A percentile compares a stretch with the other conserved stretches of the same genome.
These are phyloP conservation scores for Dictyostelium brefeldianum DNA, from an alignment of 78 protist species.

Conservation along the genomic window DNA sequence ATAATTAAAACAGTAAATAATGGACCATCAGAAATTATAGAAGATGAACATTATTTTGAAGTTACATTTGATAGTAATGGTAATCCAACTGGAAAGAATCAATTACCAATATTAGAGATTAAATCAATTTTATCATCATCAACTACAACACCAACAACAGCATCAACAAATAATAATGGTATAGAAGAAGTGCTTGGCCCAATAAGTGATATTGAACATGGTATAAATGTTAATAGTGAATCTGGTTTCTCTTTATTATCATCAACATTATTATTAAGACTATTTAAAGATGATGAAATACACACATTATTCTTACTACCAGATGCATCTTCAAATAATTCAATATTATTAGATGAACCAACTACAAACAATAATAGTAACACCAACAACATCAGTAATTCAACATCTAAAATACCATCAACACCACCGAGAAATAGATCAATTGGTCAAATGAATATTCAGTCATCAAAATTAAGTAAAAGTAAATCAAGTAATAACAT, in stretches of 20 bases:
- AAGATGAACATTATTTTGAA: conserved; percentile 80
- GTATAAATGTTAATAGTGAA: conserved; percentile 68
- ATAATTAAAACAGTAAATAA: conserved; percentile 12
- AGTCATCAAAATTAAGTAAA: conserved; percentile 18
- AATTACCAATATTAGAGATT: conserved; percentile 18
- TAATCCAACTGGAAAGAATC: conserved; percentile 73
- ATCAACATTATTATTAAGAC: conserved; percentile 27
- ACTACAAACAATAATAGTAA: neutral
- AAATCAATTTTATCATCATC: neutral
- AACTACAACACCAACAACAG: no score
- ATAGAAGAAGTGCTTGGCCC: conserved; percentile 28
- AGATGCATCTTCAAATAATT: conserved; percentile 7
- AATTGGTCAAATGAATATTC: conserved; percentile 16
- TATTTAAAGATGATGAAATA: conserved; percentile 44
- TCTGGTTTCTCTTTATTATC: conserved; percentile 55
- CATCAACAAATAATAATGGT: neutral
- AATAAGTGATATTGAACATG: conserved; percentile 75
- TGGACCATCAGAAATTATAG: conserved; percentile 80
- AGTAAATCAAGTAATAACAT: neutral
- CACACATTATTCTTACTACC: conserved; percentile 62
- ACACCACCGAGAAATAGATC: neutral
- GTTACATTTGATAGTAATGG: conserved; percentile 56
- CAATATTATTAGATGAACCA: neutral
- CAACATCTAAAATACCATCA: neutral
- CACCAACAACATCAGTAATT: neutral